phyloP scores from a whole-genome alignment of 1,284 basidiomycete species.

The Bjerkandera adusta region DNA sequence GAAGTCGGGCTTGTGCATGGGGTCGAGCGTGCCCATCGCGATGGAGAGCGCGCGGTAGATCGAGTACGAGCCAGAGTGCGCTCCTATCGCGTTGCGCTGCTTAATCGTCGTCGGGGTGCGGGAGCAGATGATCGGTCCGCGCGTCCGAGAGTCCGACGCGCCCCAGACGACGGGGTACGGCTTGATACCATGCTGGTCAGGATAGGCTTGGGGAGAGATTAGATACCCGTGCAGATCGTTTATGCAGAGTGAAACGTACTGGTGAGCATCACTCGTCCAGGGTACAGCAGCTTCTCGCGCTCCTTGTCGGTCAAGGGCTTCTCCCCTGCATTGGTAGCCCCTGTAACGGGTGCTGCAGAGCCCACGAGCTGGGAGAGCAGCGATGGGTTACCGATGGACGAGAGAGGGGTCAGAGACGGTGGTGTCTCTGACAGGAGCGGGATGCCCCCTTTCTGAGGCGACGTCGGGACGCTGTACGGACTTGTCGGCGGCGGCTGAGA shows the following conservation, averaged over 20 bases:
- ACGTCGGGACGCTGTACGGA: constrained; percentile 24
- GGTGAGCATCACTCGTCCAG: constrained; percentile 76
- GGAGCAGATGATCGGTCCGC: constrained; percentile 90
- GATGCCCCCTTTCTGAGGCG: constrained; percentile 23
- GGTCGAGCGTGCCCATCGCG: constrained; percentile 86
- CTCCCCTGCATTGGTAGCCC: constrained; percentile 18
- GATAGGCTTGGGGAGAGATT: constrained; percentile 50
- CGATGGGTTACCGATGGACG: constrained; percentile 19
- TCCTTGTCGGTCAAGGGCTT: constrained; percentile 51
- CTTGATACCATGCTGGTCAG: constrained; percentile 69
- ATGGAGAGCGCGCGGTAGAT: constrained; percentile 93
- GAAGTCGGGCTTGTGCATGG: constrained; percentile 86
- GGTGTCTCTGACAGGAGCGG: constrained; percentile 26
- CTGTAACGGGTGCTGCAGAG: constrained; percentile 22
- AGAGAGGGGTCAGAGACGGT: constrained; percentile 23
- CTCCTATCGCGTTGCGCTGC: constrained; percentile 90
- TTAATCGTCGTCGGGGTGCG: constrained; percentile 85
- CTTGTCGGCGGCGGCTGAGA: constrained; percentile 20
- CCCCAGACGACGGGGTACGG: constrained; percentile 87
- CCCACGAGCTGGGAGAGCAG: constrained; percentile 22
- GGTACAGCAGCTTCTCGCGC: constrained; percentile 72
- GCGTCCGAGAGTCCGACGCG: constrained; percentile 56
- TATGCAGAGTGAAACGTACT: constrained; percentile 51
- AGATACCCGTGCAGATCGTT: neutral
- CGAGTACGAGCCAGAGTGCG: constrained; percentile 91